Evolutionary conservation across 352 stramenopile genomes (phyloP), one percentile per base, ranked within the genome.

Genomic region (Pythium utonaiense): DNA sequence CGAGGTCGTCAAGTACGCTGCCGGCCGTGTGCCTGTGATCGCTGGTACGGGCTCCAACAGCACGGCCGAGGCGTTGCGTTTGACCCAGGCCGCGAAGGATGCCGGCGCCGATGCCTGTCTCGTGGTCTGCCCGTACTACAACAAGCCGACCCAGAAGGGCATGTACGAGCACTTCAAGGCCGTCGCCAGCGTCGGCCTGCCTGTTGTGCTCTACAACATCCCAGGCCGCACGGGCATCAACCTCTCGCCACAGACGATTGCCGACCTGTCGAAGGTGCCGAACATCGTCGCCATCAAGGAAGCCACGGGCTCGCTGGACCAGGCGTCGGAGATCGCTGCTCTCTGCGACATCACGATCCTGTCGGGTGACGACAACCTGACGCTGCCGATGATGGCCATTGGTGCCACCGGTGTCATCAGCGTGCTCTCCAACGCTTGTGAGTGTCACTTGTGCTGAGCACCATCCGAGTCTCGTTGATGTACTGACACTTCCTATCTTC

Each of bases 251-350:
- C 90, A 98, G 70, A 98, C 89, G 22, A 95, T 99, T 63, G 93
- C 83, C 8, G 80, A 97, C 54, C 77, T 97, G 13, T 78, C 91
- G 36, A 92, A 97, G 76, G 78, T 99, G 69, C 88, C 95, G n/a
- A 90, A 93, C 64, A 98, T 99, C 69, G 85, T 99, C 33, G 97
- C 95, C 44, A 90, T 99, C 60, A 99, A 99, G 77, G 96, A 99
- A 74, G 96, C 97, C 22, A 99, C 96, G 0, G 96, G 97, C 6
- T 95, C 85, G 40, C 73, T 97, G 22, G 89, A 97, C 63, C 62
- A 82, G 71, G 87, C 89, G 13, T 88, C 86, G 30, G 88, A 96
- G 69, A 96, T 96, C 38, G 86, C 86, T 28, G 78, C 83, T 19
- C 70, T 96, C 8, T 96, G 89, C 63, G 86, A 96, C 74, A 93